These are phyloP conservation scores for Pleurotus djamor DNA, from an alignment of 768 basidiomycete species.

Conservation along the genomic window DNA sequence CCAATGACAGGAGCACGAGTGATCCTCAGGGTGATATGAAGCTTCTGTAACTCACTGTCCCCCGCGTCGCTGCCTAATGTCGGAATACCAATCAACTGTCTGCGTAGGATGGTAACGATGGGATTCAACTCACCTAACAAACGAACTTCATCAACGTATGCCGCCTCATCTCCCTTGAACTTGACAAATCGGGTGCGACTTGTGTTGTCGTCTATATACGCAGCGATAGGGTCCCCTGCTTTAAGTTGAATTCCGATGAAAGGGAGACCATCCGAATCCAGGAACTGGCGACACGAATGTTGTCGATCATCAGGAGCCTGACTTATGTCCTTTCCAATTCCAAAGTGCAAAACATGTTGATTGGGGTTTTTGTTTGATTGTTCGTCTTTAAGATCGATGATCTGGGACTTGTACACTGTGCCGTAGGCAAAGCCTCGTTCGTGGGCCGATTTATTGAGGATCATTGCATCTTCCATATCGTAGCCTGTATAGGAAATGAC, in stretches of 20 bases:
- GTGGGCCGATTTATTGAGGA: constrained; percentile 97
- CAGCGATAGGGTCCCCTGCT: constrained; percentile 80
- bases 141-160: constrained; percentile 89
- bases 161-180: constrained; percentile 95
- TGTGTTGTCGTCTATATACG: constrained; percentile 84
- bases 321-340: constrained; percentile 75
- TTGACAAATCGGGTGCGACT: constrained; percentile 83
- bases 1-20: constrained; percentile 96
- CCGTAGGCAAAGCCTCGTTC: constrained; percentile 98
- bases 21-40: constrained; percentile 91
- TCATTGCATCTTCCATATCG: constrained; percentile 99
- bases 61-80: constrained; percentile 77
- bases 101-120: background rate
- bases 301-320: constrained; percentile 40
- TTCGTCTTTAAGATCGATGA: constrained; percentile 84
- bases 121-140: constrained; percentile 64
- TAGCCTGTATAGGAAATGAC: constrained; percentile 99
- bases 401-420: constrained; percentile 93
- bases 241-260: constrained; percentile 66
- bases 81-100: constrained; percentile 1
- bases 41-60: constrained; percentile 85
- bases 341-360: constrained; percentile 83
- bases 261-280: constrained; percentile 88
- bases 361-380: constrained; percentile 54
- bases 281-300: constrained; percentile 41